Percentiles rank a stretch among this genome's conserved stretches.
Conservation (phyloP, 331 rosid genomes). For the Dryas integrifolia region DNA sequence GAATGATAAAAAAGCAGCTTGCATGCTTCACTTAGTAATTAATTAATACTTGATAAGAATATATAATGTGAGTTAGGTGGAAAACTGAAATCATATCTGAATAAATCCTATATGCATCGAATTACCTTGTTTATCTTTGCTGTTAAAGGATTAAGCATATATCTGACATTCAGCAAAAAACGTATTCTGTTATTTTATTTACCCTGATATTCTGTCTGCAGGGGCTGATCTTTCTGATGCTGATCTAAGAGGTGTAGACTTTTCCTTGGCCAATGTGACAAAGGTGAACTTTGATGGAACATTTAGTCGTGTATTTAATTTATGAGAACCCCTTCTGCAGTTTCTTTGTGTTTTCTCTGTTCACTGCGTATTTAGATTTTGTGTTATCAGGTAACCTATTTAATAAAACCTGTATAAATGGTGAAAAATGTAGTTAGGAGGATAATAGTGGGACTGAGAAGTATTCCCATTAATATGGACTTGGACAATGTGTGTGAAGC, state of each 20-base stretch:
- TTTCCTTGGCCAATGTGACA: constrained; percentile 84
- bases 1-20: too few species aligned
- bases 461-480: background rate
- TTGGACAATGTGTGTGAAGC: background rate
- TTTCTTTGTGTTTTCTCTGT: background rate
- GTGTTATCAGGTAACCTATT: background rate
- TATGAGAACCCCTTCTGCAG: background rate
- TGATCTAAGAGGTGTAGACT: constrained; percentile 84
- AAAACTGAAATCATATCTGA: background rate
- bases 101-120: too few species aligned
- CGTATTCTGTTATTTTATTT: background rate
- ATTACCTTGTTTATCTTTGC: background rate
- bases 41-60: background rate
- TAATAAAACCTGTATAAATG: background rate
- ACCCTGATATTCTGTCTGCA: constrained; percentile 4
- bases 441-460: background rate
- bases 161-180: background rate
- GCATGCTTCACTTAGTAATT: too few species aligned
- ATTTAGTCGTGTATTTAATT: background rate
- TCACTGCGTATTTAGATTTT: background rate
- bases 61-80: background rate
- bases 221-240: constrained; percentile 94
- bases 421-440: background rate
- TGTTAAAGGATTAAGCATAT: background rate
- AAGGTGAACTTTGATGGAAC: constrained; percentile 42